Percentiles rank a stretch among this genome's conserved stretches.
Evolutionary conservation across 139 green algal genomes (phyloP).

Genomic region (Picochlorum sp.): DNA sequence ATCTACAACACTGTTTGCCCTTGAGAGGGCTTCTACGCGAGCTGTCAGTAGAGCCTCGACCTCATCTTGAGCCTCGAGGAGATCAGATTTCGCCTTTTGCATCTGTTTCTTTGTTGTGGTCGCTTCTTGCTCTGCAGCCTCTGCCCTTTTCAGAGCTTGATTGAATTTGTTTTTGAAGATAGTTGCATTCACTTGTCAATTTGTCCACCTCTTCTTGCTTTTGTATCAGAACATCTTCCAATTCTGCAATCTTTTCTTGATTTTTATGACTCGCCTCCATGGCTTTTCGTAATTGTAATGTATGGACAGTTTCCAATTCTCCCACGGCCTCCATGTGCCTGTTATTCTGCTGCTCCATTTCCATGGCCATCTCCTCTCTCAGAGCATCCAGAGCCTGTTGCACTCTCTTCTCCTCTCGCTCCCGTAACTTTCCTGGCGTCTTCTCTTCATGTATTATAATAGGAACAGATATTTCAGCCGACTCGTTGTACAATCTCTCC

Average conservation of each 20-base stretch:
- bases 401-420: not conserved
- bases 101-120: not conserved
- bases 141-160: not conserved
- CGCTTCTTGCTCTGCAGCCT: not conserved
- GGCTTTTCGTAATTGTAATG: not conserved
- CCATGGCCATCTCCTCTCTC: not conserved
- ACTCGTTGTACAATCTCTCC: not conserved
- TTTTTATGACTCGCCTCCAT: not conserved
- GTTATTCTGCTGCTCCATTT: not conserved
- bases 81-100: conserved; percentile 1
- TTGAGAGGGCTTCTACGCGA: not conserved
- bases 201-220: conserved; percentile 9
- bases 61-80: conserved; percentile 9
- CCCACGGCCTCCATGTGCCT: not conserved
- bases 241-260: not conserved
- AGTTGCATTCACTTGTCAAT: not conserved
- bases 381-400: too few species aligned
- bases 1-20: conserved; percentile 3
- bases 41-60: conserved; percentile 7
- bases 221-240: not conserved
- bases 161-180: not conserved
- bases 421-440: too few species aligned
- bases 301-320: too few species aligned
- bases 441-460: not conserved
- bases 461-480: too few species aligned